Base-by-base conservation (phyloP, 2,329 filamentous ascomycete genomes). In the Phialocephala subalpina region DNA sequence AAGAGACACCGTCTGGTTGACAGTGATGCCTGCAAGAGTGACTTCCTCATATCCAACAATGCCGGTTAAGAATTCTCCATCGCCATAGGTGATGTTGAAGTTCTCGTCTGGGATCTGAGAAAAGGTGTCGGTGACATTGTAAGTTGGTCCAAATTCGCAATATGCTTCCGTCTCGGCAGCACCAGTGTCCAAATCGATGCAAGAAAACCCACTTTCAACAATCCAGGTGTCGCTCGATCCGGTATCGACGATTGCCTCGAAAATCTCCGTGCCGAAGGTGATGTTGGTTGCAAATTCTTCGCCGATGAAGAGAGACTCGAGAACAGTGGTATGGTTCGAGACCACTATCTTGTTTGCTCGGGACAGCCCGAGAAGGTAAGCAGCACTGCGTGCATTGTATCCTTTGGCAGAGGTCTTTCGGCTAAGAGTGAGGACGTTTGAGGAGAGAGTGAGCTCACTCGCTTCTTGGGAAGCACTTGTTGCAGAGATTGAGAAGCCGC, bases 171-270 rank as follows among this genome's bases (percentile, higher is more conserved):
- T 14, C 18, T 42, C 47, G 3, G 58, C 25, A 2, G 12, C 52
- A 8, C 60, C 33, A 3, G 60, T 66, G 42, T 57, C 33, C 14
- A 82, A 77, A n/a, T 78, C 74, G 20, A 77, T 63, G 67, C 80
- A 82, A 18, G 63, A 64, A 40, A 77, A 80, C 7, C 75, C 73
- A 0, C 57, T 67, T n/a, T 73, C 63, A 18, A 78, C 74, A 0
- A 83, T 72, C 80, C 81, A 84, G 0, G 80, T 82, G 65, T 84
- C 82, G 58, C 77, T 79, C 65, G 78, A 81, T n/a, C 82, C 82
- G 2, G 81, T 83, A 63, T 84, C 82, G 57, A 84, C 72, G 5
- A 82, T 75, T 1, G 80, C 68, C 1, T 77, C 62, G 64, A 82
- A 77, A 1, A 71, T 75, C 62, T 79, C 72, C 2, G 22, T 35